Conservation (phyloP, 192 early-diverging fungal species). For the Spizellomyces punctatus region DNA sequence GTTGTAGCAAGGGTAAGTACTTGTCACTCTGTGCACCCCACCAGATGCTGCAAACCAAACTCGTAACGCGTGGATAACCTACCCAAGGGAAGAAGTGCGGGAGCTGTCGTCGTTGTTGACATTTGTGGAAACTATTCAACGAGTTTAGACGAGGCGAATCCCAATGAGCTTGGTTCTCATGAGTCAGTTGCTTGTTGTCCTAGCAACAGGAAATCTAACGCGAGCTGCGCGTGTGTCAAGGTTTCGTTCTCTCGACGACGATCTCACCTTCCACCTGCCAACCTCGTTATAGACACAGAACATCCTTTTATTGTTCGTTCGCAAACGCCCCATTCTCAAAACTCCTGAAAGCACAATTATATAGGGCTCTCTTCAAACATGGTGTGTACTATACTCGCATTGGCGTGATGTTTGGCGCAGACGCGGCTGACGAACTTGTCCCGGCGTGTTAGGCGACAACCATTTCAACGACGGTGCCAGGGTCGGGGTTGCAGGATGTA, state of each 20-base stretch:
- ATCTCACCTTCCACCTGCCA: background rate
- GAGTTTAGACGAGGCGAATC: background rate
- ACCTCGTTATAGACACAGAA: no score
- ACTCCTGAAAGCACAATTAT: background rate
- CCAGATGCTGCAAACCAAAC: background rate
- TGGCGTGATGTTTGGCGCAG: background rate
- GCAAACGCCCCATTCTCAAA: background rate
- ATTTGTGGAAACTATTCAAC: no score
- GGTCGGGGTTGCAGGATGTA: conserved; percentile 22
- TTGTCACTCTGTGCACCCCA: background rate
- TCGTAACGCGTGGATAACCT: background rate
- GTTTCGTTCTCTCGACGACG: background rate
- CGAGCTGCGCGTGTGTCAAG: background rate
- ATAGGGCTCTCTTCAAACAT: background rate
- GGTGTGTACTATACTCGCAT: background rate
- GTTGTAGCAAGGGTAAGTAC: background rate
- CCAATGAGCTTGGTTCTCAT: background rate
- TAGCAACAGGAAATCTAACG: background rate
- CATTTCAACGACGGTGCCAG: conserved; percentile 29
- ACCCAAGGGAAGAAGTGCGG: conserved; percentile 5
- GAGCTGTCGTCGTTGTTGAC: background rate
- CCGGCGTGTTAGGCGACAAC: conserved; percentile 6
- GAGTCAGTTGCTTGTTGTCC: background rate
- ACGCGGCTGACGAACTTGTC: background rate
- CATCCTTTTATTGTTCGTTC: background rate